Evolutionary conservation across 768 basidiomycete species (phyloP), one percentile per base, ranked within the genome.

Genomic region (Calocybe gangraenosa): DNA sequence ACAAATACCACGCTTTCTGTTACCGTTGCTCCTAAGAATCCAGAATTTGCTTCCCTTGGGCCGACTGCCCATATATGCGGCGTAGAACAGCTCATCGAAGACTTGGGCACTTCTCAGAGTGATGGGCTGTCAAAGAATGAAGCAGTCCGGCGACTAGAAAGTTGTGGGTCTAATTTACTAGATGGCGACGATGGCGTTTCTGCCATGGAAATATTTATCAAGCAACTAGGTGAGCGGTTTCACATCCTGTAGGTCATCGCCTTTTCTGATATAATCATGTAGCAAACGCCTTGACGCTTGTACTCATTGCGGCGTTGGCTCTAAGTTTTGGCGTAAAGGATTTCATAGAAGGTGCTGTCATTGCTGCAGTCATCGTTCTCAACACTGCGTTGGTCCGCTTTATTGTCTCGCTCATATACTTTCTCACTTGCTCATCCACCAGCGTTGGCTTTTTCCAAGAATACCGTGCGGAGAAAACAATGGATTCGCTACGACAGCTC

Each of bases 311-410:
- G 8, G 69, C 70, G 4, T 63, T 80, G 58, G 73, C 72, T 3
- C 65, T 81, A 7, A 77, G 75, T 7, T 76, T 81, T 51, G 78
- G 73, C 46, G 75, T 77, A 20, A 60, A 73, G 53, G 74, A 75
- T 40, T 82, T 67, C 57, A 70, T 79, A 43, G 72, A 74, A 56
- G 75, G 73, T 5, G 75, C 70, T 23, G 73, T 76, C 8, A 72
- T 76, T 38, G 69, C 68, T n/a, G 69, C 66, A 21, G 66, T 74
- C 33, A 65, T 72, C 20, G 56, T 65, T 18, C 57, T 73, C 28
- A 76, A 76, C 50, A 69, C 67, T 1, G 59, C 61, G 68, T 68
- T 46, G 9, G 63, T 38, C 31, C 11, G 11, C 38, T 8, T 31
- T 11, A 8, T 20, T 31, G n/a, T 4, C 5, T 21, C 7, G 13